phyloP scores from a whole-genome alignment of 805 yeast species.

The Saccharomycopsis sp. region DNA sequence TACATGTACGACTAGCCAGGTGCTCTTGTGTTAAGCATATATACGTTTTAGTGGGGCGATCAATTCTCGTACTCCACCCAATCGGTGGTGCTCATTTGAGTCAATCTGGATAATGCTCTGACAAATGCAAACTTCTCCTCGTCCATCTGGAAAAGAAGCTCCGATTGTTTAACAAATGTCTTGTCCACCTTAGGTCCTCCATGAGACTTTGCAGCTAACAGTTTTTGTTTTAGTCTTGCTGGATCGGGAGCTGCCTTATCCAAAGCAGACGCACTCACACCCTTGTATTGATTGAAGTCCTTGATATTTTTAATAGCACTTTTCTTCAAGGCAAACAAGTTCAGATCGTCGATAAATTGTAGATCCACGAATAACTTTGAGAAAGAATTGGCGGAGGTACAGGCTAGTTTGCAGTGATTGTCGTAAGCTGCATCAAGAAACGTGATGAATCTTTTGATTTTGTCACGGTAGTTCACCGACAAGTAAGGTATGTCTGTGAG shows the following conservation, averaged over 20 bases:
- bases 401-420: constrained; percentile 79
- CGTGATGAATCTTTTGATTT: constrained; percentile 86
- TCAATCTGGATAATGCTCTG: constrained; percentile 81
- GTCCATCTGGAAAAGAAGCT: constrained; percentile 72
- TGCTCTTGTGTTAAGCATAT: no score
- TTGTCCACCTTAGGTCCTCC: constrained; percentile 12
- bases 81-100: constrained; percentile 89
- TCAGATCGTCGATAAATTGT: constrained; percentile 46
- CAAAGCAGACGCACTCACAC: constrained; percentile 20
- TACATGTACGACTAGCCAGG: neutral
- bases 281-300: constrained; percentile 28
- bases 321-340: constrained; percentile 33
- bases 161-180: constrained; percentile 3
- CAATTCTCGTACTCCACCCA: constrained; percentile 56
- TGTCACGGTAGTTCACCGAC: constrained; percentile 70
- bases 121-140: constrained; percentile 97
- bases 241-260: constrained; percentile 4
- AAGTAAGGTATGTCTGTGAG: constrained; percentile 89
- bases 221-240: constrained; percentile 4
- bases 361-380: constrained; percentile 82
- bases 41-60: no score
- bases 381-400: constrained; percentile 83
- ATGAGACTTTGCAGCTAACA: neutral
- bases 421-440: constrained; percentile 95
- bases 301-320: constrained; percentile 29